A percentile compares a stretch with the other conserved stretches of the same genome.
Conservation (phyloP, 768 basidiomycete genomes). For the Lanmaoa rubissima region DNA sequence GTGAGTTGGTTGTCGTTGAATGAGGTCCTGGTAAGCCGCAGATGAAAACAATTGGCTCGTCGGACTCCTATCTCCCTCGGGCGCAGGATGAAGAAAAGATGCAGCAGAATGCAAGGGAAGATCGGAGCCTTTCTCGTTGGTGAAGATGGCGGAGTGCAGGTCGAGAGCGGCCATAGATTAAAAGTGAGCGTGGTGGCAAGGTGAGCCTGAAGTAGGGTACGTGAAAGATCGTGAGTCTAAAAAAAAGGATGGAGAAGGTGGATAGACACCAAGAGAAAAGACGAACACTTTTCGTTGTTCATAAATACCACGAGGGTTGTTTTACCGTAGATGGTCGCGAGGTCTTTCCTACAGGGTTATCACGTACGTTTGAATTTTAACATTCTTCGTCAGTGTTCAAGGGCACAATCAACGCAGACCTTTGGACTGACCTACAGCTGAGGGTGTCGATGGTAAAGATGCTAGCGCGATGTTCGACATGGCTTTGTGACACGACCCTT, state of each 20-base stretch:
- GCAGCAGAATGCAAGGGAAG: constrained; percentile 20
- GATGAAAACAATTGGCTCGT: constrained; percentile 19
- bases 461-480: constrained; percentile 1
- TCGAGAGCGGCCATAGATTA: constrained; percentile 56
- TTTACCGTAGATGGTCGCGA: constrained; percentile 3
- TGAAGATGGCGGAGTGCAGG: constrained; percentile 54
- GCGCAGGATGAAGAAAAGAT: constrained; percentile 18
- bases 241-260: neutral
- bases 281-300: constrained; percentile 12
- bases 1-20: constrained; percentile 42
- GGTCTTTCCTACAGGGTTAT: constrained; percentile 10
- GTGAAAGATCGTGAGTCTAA: constrained; percentile 16
- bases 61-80: constrained; percentile 16
- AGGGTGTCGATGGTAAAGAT: neutral
- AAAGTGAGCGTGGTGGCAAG: constrained; percentile 17
- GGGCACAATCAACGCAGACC: neutral
- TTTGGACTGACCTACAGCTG: constrained; percentile 12
- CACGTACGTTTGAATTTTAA: constrained; percentile 2
- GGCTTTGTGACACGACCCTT: constrained; percentile 10
- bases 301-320: constrained; percentile 13
- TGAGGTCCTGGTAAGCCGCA: constrained; percentile 36
- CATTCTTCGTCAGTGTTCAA: neutral
- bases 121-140: constrained; percentile 30
- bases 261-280: constrained; percentile 9
- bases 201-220: constrained; percentile 3